Evolutionary conservation across 345 rosid species (phyloP).

Genomic region (Garcia nutans): DNA sequence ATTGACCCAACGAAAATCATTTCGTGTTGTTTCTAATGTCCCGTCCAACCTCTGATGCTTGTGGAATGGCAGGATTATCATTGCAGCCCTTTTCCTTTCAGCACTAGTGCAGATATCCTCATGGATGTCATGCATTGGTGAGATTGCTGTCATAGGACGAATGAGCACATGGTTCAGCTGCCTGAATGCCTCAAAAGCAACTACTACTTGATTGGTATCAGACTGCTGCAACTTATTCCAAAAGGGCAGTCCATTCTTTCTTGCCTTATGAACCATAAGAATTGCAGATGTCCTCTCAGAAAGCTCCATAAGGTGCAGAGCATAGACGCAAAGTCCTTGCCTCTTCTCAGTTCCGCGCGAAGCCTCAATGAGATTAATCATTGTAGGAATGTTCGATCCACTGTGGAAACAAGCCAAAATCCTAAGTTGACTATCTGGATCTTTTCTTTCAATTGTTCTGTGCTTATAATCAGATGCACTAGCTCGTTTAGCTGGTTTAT

Average conservation of each 20-base stretch:
- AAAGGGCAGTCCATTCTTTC: constrained; percentile 77
- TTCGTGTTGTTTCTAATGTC: constrained; percentile 54
- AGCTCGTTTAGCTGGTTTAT: constrained; percentile 51
- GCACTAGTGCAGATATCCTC: constrained; percentile 67
- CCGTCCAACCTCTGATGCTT: constrained; percentile 74
- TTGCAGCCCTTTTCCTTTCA: constrained; percentile 55
- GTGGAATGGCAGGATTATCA: constrained; percentile 76
- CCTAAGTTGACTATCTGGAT: constrained; percentile 43
- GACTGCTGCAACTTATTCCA: constrained; percentile 64
- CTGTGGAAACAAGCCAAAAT: constrained; percentile 63
- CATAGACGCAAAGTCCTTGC: constrained; percentile 71
- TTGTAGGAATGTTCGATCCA: constrained; percentile 48
- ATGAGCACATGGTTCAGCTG: constrained; percentile 61
- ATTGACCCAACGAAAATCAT: constrained; percentile 53
- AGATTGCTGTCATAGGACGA: constrained; percentile 86
- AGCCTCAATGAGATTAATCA: constrained; percentile 72
- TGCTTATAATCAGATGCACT: constrained; percentile 43
- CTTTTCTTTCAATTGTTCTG: constrained; percentile 46
- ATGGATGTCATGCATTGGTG: constrained; percentile 57
- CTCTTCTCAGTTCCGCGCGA: constrained; percentile 73
- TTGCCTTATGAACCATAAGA: constrained; percentile 84
- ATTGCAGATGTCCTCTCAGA: constrained; percentile 87
- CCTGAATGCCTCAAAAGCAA: constrained; percentile 73
- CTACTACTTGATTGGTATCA: constrained; percentile 53
- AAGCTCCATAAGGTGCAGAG: constrained; percentile 92